Conservation (phyloP, 768 basidiomycete species). For the Coprinopsis sp. region DNA sequence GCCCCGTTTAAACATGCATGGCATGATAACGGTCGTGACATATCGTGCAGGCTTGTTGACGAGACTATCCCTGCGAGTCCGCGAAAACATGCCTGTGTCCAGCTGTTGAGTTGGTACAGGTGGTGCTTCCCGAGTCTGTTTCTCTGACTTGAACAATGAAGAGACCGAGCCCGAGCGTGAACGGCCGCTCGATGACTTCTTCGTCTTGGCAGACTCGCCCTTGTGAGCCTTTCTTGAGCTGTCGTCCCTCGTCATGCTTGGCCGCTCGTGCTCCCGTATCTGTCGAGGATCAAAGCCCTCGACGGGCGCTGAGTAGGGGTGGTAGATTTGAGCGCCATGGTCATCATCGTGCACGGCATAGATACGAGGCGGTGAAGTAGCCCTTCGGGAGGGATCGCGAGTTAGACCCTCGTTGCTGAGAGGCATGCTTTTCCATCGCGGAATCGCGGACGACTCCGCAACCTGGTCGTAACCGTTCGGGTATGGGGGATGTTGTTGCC, state of each 20-base stretch:
- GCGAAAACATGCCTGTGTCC: constrained; percentile 18
- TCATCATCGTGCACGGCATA: not conserved
- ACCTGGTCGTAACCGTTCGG: constrained; percentile 4
- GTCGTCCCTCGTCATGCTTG: not conserved
- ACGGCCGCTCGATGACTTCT: constrained; percentile 21
- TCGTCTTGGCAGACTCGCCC: constrained; percentile 12
- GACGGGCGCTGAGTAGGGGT: constrained; percentile 9
- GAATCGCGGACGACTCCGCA: constrained; percentile 7
- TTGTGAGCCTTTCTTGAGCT: too few relatives aligned
- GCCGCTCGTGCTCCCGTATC: constrained; percentile 6
- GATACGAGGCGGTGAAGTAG: not conserved
- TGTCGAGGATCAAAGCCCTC: constrained; percentile 5
- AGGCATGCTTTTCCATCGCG: constrained; percentile 53
- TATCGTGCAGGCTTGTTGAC: constrained; percentile 52
- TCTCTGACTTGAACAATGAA: constrained; percentile 29
- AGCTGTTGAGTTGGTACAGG: constrained; percentile 12
- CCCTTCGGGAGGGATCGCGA: not conserved
- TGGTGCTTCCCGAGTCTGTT: constrained; percentile 13
- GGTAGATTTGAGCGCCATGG: constrained; percentile 2
- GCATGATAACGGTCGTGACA: constrained; percentile 62
- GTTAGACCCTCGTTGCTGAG: constrained; percentile 14
- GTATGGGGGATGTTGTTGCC: constrained; percentile 4
- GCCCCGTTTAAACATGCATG: constrained; percentile 57
- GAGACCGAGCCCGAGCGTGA: constrained; percentile 32
- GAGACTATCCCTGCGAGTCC: constrained; percentile 38